These are phyloP conservation scores for Collybia sp. DNA, from an alignment of 768 basidiomycete species.

Conservation along the genomic window DNA sequence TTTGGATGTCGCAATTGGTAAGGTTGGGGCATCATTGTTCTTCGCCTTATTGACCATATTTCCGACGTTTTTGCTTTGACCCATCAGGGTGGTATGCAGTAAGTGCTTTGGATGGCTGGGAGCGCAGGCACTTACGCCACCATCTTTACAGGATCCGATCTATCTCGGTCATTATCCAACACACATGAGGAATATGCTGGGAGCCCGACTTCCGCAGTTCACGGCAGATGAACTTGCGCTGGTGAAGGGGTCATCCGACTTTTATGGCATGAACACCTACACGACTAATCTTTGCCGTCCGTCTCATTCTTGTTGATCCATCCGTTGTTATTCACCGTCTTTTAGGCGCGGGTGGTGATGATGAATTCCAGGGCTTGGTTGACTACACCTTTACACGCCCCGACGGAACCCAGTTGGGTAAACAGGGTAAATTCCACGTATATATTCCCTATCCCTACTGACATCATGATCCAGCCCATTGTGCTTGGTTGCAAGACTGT, in stretches of 20 bases:
- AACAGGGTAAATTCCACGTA: conserved; percentile 39
- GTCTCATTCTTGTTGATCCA: conserved; percentile 11
- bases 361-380: conserved; percentile 59
- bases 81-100: conserved; percentile 55
- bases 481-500: conserved; percentile 67
- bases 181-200: conserved; percentile 50
- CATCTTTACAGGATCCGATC: conserved; percentile 48
- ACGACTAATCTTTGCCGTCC: conserved; percentile 59
- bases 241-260: conserved; percentile 63
- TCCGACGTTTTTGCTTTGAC: conserved; percentile 20
- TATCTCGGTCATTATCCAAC: conserved; percentile 69
- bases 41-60: conserved; percentile 26
- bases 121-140: not conserved
- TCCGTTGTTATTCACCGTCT: not conserved
- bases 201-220: conserved; percentile 54
- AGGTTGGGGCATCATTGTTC: conserved; percentile 14
- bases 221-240: conserved; percentile 50
- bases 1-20: conserved; percentile 68
- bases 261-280: conserved; percentile 73
- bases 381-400: conserved; percentile 59
- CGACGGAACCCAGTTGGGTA: conserved; percentile 61
- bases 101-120: conserved; percentile 13
- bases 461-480: conserved; percentile 38
- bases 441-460: conserved; percentile 1
- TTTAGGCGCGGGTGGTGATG: conserved; percentile 52